These are phyloP conservation scores for Plasmodium ovale DNA, from an alignment of 169 alveolate genomes.

Conservation along the genomic window DNA sequence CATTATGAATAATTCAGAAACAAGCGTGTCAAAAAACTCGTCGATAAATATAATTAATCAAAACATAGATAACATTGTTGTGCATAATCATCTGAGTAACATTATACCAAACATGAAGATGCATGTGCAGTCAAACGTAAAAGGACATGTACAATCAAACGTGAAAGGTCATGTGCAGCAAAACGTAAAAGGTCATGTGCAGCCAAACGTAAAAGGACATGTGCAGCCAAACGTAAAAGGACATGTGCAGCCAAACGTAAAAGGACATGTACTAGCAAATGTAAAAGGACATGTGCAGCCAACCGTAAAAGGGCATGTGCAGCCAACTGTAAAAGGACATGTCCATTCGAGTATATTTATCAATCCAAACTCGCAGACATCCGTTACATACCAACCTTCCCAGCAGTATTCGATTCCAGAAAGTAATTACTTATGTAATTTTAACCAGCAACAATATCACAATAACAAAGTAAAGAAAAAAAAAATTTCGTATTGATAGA, in stretches of 20 bases:
- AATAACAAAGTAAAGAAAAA: constrained; percentile 43
- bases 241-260: constrained; percentile 26
- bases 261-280: no score
- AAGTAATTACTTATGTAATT: constrained; percentile 41
- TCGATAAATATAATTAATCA: constrained; percentile 62
- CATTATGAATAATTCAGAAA: constrained; percentile 32
- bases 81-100: constrained; percentile 42
- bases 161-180: constrained; percentile 24
- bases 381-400: neutral
- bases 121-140: constrained; percentile 24
- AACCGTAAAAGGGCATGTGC: constrained; percentile 6
- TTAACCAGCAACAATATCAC: constrained; percentile 22
- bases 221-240: no score
- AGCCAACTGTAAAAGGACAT: constrained; percentile 32
- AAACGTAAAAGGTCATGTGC: constrained; percentile 27
- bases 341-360: constrained; percentile 23
- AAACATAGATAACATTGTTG: constrained; percentile 44
- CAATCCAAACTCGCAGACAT: constrained; percentile 31
- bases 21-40: constrained; percentile 10
- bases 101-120: constrained; percentile 17
- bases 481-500: neutral
- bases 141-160: constrained; percentile 21
- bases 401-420: constrained; percentile 23
- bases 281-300: no score
- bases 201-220: no score